Evolutionary conservation across 495 filamentous ascomycete genomes (phyloP).

Genomic region (Penicillium manginii): DNA sequence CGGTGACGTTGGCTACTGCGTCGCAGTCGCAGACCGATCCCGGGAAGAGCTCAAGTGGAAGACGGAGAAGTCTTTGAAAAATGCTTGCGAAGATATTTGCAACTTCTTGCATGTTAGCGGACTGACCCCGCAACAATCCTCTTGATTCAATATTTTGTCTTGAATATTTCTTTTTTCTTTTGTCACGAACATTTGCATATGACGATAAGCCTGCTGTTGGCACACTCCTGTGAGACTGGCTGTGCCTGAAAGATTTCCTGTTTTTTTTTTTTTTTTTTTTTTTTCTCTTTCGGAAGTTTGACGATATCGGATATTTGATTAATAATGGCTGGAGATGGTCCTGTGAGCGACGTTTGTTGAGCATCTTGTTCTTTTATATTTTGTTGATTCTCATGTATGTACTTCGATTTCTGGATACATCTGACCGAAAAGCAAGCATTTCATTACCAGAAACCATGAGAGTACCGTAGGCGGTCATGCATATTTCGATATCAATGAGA

Average conservation of each 20-base stretch:
- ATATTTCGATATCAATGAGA: background rate
- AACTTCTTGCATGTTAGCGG: conserved; percentile 56
- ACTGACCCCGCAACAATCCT: conserved; percentile 27
- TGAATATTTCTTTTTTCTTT: conserved; percentile 3
- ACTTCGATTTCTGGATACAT: background rate
- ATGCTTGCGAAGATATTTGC: conserved; percentile 85
- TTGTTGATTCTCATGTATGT: conserved; percentile 8
- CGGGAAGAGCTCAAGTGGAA: conserved; percentile 89
- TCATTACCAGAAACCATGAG: background rate
- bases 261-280: conserved; percentile 4
- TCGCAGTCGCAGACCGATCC: conserved; percentile 78
- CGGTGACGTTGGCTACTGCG: conserved; percentile 79
- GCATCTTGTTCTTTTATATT: background rate
- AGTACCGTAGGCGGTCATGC: background rate
- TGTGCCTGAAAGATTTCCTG: background rate
- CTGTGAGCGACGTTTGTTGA: conserved; percentile 9
- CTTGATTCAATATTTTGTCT: background rate
- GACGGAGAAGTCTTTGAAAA: conserved; percentile 77
- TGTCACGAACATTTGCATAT: conserved; percentile 15
- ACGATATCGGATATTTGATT: conserved; percentile 11
- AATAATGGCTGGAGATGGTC: conserved; percentile 16
- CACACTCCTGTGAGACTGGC: conserved; percentile 8
- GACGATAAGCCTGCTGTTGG: conserved; percentile 12
- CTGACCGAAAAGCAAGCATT: conserved; percentile 1
- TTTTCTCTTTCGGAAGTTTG: conserved; percentile 10